Evolutionary conservation across 495 filamentous ascomycete genomes (phyloP).

Genomic region (Neurospora discreta): DNA sequence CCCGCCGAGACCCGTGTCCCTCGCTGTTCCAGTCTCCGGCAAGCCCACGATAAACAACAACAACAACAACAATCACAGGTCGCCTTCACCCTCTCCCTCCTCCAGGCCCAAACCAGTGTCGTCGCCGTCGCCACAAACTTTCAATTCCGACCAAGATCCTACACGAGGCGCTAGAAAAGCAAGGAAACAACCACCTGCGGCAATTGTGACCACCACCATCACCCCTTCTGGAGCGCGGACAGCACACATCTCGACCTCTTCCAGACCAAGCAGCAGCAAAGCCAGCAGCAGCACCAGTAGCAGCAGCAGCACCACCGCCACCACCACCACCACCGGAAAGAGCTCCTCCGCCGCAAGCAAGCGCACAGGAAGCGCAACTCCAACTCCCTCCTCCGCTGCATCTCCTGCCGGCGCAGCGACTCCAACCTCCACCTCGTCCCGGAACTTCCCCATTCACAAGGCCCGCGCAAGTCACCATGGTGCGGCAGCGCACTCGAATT

Average conservation of each 20-base stretch:
- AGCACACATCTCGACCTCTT: constrained; percentile 20
- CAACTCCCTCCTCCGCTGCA: constrained; percentile 8
- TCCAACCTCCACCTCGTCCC: not conserved
- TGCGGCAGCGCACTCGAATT: not conserved
- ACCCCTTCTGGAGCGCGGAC: constrained; percentile 14
- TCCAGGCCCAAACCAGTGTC: not conserved
- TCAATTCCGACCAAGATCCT: not conserved
- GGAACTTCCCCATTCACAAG: not conserved
- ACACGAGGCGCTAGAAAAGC: not conserved
- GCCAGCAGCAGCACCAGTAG: constrained; percentile 1
- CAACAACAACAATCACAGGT: not conserved
- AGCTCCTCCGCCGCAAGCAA: not conserved
- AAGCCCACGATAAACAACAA: constrained; percentile 3
- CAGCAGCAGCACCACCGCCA: constrained; percentile 1
- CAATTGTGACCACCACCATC: constrained; percentile 21
- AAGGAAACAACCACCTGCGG: constrained; percentile 17
- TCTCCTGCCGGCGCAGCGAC: not conserved
- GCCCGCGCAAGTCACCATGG: not conserved
- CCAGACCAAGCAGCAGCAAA: not conserved
- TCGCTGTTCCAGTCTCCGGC: not conserved
- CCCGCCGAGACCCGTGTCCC: not conserved
- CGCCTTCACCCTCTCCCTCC: not conserved
- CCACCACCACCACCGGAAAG: constrained; percentile 1
- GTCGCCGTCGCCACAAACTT: not conserved
- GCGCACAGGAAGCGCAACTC: not conserved